Base-by-base conservation (phyloP, 257 asterid genomes). In the Nicotiana tabacum region DNA sequence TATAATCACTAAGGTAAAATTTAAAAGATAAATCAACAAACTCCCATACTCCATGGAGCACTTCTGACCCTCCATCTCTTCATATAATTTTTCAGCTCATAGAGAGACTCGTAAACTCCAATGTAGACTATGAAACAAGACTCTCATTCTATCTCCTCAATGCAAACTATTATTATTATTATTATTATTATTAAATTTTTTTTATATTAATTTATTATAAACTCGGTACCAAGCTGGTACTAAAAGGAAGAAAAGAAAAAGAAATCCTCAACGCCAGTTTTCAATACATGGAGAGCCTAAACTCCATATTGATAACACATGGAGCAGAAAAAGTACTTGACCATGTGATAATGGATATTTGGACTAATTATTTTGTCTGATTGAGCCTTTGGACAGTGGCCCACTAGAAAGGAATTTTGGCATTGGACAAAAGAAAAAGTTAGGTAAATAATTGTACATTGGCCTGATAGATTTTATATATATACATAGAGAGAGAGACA, bases 11-110 rank as follows among this genome's bases (percentile, higher is more conserved):
- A 74, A 74, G 79, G 48, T 13, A 12, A 74, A 74, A 70, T 24
- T 60, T 74, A 46, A 3, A 43, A 48, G 62, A 48, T 10, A 66
- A 48, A 74, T 74, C 39, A 13, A 2, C 24, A 74, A 74, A 48
- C 24, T 48, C 61, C 11, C 24, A 74, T 12, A 74, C 60, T 74
- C 61, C 79, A 74, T 74, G 24, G 35, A 69, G 33, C 58, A 70
- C 58, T 70, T 70, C 78, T 21, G 78, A 43, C 78, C 78, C 3
- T 43, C n/a, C 78, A 70, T 70, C 78, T 43, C 55, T 2, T 70
- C 78, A 21, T 11, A 35, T 57, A 5, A 21, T 57, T 70, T 70
- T 35, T 11, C 78, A 43, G 18, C 60, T 72, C 60, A 72, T 24
- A 72, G 9, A 46, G 21, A 27, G 43, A 74, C 27, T 24, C 16